Evolutionary conservation across 2,329 filamentous ascomycete species (phyloP), one percentile per base, ranked within the genome.

Genomic region (Elsinoe ampelina): DNA sequence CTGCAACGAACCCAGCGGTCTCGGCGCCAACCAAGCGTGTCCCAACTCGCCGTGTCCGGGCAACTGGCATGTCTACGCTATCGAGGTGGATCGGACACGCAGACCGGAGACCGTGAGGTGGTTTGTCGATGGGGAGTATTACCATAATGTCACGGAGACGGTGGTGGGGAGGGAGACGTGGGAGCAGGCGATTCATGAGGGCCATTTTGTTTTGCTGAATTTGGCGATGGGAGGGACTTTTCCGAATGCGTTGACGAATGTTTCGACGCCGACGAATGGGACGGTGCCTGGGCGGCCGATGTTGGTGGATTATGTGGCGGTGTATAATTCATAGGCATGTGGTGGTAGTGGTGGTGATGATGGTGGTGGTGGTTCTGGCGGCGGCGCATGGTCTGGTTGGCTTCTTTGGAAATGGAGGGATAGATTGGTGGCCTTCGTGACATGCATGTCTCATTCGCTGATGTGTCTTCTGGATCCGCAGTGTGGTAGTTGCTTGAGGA

Each of bases 161-260:
- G 52, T 61, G 32, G 42, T 68, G 26, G 59, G 61, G 15, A 57
- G 61, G 13, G 55, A 59, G 15, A 59, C 61, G 10, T 68, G 64
- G 65, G 56, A 56, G 15, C 38, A 63, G 43, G 61, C 63, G 11
- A 60, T 65, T 17, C 61, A 65, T 35, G 57, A 63, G 15, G 63
- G 64, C 5, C 62, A 61, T 42, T 67, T 62, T 54, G 38, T 68
- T n/a, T 58, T 68, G 5, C 39, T 68, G 34, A 66, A 68, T 38
- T 54, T 68, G 8, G 66, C 66, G 7, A 65, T 68, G 35, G 66
- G 66, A 2, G 66, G 66, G 5, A 45, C 59, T 1, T 68, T 65
- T 57, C 66, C 66, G 1, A 61, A 66, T 30, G 26, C 26, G 26
- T 30, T 30, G 26, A 30, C 26, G 26, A 30, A 30, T 8, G 26